Percentiles rank a stretch among this genome's conserved stretches.
Evolutionary conservation across 2,329 filamentous ascomycete species (phyloP).

Genomic region (Aspergillus vadensis): DNA sequence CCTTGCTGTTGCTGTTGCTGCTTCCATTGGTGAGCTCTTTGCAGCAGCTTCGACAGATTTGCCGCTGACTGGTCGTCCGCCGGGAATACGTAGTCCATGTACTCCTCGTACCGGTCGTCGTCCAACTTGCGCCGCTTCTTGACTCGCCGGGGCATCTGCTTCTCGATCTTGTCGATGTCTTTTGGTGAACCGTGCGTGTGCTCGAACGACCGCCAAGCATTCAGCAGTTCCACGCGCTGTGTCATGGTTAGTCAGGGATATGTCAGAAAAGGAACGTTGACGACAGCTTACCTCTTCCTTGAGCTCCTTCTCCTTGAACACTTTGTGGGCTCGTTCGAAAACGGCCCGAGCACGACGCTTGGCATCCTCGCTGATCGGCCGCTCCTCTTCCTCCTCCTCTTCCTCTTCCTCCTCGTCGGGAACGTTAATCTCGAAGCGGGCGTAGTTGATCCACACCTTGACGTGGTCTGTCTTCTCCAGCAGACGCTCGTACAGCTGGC

Average conservation of each 20-base stretch:
- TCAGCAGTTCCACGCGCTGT: slow-evolving; percentile 80
- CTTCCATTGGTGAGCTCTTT: slow-evolving; percentile 88
- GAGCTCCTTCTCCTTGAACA: slow-evolving; percentile 85
- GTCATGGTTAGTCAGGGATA: slow-evolving; percentile 35
- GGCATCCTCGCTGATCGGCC: slow-evolving; percentile 74
- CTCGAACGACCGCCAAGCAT: slow-evolving; percentile 92
- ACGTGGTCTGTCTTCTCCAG: slow-evolving; percentile 95
- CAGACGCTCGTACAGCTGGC: slow-evolving; percentile 83
- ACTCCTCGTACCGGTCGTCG: slow-evolving; percentile 94
- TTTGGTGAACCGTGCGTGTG: slow-evolving; percentile 73
- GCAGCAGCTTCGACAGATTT: slow-evolving; percentile 79
- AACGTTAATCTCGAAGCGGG: slow-evolving; percentile 96
- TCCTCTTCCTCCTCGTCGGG: slow-evolving; percentile 71
- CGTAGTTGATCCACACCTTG: slow-evolving; percentile 98
- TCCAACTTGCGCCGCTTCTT: slow-evolving; percentile 92
- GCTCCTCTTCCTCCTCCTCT: slow-evolving; percentile 60
- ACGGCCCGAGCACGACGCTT: slow-evolving; percentile 79
- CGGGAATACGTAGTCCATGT: slow-evolving; percentile 95
- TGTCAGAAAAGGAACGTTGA: not conserved
- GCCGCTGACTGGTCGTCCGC: slow-evolving; percentile 86
- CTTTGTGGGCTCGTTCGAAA: slow-evolving; percentile 81
- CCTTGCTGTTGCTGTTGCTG: slow-evolving; percentile 59
- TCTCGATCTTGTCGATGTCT: slow-evolving; percentile 80
- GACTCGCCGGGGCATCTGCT: slow-evolving; percentile 88
- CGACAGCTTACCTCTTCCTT: slow-evolving; percentile 70